Base-by-base conservation (phyloP, 164 flowering plant genomes). In the Kingdonia uniflora region DNA sequence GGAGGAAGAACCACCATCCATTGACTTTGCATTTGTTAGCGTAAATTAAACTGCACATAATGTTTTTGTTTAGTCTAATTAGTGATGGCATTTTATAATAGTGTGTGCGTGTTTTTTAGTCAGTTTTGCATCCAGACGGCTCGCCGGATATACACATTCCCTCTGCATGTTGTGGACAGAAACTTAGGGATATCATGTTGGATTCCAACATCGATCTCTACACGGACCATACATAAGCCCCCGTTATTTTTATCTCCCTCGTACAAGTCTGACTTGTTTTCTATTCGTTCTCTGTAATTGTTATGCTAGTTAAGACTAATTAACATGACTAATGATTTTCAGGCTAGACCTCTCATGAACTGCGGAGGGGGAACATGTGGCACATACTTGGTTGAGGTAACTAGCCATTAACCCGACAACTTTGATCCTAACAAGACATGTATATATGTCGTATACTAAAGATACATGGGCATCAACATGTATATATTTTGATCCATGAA, bases 281-380 rank as follows among this genome's bases (percentile, higher is more conserved):
- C n/a, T n/a, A n/a, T n/a, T n/a, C n/a, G 35, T 29, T 29, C 8
- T 3, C 35, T 3, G 35, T 29, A 29, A 29, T 3, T 29, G 8
- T 29, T 29, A n/a, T n/a, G n/a, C n/a, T n/a, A 29, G 6, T 29
- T 4, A 8, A 29, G 35, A 29, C 35, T 29, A 29, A 29, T 29
- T 4, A 29, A 29, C n/a, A n/a, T n/a, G n/a, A 29, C 35, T n/a
- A 29, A 29, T 29, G 35, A 20, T 41, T 64, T 50, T 16, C 80
- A 85, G 96, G 65, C 72, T 20, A 75, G 75, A 39, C 69, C 79
- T 20, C 66, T 85, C 50, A 54, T 71, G 7, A 89, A 89, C 58
- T 89, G 97, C 66, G 97, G 94, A 45, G 90, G 80, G 61, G 97
- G 95, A 57, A 76, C 83, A 15, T 89, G 97, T 64, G 94, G 68